Evolutionary conservation across 1,284 basidiomycete species (phyloP).

Genomic region (Jaminaea rosea): DNA sequence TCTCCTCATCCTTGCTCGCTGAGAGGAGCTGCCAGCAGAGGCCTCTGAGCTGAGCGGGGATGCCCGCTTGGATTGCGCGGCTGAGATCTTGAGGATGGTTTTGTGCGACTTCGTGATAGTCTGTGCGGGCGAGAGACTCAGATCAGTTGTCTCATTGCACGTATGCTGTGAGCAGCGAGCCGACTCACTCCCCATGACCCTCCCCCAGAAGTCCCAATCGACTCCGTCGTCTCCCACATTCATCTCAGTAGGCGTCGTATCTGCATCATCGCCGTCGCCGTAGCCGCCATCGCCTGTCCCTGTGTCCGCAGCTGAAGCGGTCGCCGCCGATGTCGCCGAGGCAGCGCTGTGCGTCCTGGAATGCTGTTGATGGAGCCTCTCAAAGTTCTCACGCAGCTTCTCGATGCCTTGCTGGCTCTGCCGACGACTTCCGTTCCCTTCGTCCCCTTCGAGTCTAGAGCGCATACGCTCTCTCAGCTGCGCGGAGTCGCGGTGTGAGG

Average conservation of each 20-base stretch:
- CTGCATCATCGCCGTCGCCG: conserved; percentile 5
- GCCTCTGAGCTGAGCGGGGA: conserved; percentile 73
- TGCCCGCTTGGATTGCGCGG: conserved; percentile 80
- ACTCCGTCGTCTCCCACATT: conserved; percentile 33
- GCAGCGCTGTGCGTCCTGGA: conserved; percentile 5
- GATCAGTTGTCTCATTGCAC: background rate
- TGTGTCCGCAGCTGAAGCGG: background rate
- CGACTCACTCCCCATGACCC: conserved; percentile 61
- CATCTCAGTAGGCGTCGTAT: too few species aligned
- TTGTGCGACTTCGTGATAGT: conserved; percentile 52
- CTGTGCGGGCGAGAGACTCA: conserved; percentile 58
- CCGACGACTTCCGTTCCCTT: too few species aligned
- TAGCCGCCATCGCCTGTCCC: background rate
- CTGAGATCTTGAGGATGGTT: conserved; percentile 56
- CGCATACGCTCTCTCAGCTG: conserved; percentile 14
- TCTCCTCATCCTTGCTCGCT: conserved; percentile 71
- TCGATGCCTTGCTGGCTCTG: conserved; percentile 33
- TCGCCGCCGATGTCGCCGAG: conserved; percentile 7
- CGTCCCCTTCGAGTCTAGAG: conserved; percentile 27
- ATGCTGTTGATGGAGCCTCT: conserved; percentile 25
- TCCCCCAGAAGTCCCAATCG: conserved; percentile 84
- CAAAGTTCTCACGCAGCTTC: conserved; percentile 38
- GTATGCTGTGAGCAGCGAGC: too few species aligned
- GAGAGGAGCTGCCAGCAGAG: conserved; percentile 99
- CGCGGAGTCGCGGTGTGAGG: too few species aligned